Conservation (phyloP, 2,329 filamentous ascomycete species). For the Nigrospora oryzae region DNA sequence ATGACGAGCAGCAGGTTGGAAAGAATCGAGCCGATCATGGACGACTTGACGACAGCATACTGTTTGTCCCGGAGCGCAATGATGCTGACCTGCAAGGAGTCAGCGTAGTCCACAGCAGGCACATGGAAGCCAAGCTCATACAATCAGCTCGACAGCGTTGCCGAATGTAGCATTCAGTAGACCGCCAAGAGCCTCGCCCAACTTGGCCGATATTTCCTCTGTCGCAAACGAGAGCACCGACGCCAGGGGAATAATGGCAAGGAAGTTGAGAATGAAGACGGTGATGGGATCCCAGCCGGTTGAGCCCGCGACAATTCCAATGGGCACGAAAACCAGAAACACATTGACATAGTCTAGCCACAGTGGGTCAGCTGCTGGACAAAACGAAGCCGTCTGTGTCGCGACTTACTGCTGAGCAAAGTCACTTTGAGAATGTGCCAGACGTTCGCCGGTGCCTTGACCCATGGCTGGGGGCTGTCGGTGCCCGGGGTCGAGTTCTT, state of each 20-base stretch:
- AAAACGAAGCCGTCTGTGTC: slow-evolving; percentile 1
- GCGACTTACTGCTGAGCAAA: slow-evolving; percentile 47
- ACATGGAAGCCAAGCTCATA: slow-evolving; percentile 24
- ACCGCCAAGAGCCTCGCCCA: slow-evolving; percentile 68
- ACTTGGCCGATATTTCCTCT: slow-evolving; percentile 63
- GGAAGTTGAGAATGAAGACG: slow-evolving; percentile 71
- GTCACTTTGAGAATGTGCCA: slow-evolving; percentile 52
- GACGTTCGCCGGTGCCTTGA: slow-evolving; percentile 36
- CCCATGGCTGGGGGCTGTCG: slow-evolving; percentile 34
- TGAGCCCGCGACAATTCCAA: slow-evolving; percentile 61
- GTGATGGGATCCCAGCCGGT: slow-evolving; percentile 55
- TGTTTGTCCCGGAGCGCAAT: slow-evolving; percentile 78
- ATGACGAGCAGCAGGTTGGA: slow-evolving; percentile 88
- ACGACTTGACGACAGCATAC: slow-evolving; percentile 94
- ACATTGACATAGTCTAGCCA: slow-evolving; percentile 54
- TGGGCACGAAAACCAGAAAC: slow-evolving; percentile 63
- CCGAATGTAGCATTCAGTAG: slow-evolving; percentile 71
- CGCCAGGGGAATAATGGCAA: slow-evolving; percentile 70
- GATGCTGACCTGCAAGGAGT: slow-evolving; percentile 66
- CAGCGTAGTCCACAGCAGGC: slow-evolving; percentile 1
- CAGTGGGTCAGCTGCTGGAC: not conserved
- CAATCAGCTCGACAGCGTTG: slow-evolving; percentile 74
- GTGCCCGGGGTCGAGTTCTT: slow-evolving; percentile 41
- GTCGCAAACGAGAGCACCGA: slow-evolving; percentile 69
- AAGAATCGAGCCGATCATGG: slow-evolving; percentile 92